These are phyloP conservation scores for Pseudozyma hubeiensis DNA, from an alignment of 1,284 basidiomycete species.

Conservation along the genomic window DNA sequence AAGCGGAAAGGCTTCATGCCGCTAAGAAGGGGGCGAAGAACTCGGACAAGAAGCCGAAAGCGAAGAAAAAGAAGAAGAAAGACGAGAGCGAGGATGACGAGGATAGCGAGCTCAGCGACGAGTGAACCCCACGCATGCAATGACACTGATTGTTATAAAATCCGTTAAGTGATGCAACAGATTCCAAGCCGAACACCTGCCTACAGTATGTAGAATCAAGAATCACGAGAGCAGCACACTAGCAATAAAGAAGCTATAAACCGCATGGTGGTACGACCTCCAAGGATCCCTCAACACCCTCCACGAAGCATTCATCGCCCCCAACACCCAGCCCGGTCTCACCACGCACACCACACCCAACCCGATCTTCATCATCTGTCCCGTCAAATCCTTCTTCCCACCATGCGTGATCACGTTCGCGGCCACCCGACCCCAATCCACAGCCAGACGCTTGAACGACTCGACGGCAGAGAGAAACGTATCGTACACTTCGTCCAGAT, in stretches of 20 bases:
- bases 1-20: conserved; percentile 14
- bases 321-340: conserved; percentile 15
- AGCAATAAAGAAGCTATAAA: conserved; percentile 8
- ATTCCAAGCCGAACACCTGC: no score
- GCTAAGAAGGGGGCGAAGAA: conserved; percentile 10
- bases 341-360: conserved; percentile 5
- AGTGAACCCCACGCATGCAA: neutral
- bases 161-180: no score
- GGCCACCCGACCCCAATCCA: neutral
- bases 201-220: neutral
- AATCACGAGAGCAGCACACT: neutral
- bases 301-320: conserved; percentile 3
- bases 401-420: conserved; percentile 4
- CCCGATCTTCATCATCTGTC: conserved; percentile 8
- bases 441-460: conserved; percentile 10
- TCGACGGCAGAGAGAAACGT: conserved; percentile 3
- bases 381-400: conserved; percentile 8
- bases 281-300: conserved; percentile 13
- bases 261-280: conserved; percentile 12
- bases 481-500: conserved; percentile 9
- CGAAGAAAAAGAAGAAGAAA: conserved; percentile 10
- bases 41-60: conserved; percentile 7
- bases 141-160: no score
- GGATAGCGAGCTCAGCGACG: conserved; percentile 24
- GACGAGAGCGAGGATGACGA: conserved; percentile 4